Base-by-base conservation (phyloP, 176 grass and related monocot genomes). In the Triticum dicoccoides region DNA sequence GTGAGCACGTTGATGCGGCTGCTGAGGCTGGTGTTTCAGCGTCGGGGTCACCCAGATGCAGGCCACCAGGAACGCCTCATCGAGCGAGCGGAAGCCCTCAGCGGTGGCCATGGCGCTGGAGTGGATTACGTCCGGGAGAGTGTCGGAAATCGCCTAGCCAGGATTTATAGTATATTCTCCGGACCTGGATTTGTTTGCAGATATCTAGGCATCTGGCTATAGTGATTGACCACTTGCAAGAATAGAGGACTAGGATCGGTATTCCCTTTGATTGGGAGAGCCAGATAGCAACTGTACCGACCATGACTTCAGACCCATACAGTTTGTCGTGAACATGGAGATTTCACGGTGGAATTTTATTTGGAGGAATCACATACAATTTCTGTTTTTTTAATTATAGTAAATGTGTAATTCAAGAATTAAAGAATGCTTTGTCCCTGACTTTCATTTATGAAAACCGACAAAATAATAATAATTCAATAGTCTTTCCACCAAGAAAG, bases 21-120 rank as follows among this genome's bases (percentile, higher is more conserved):
- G 30, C 90, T 90, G 45, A 98, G 81, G 61, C 69, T 91, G 47
- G 88, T 63, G 72, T 35, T 77, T 37, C 8, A 95, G 91, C 5
- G 81, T 35, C 2, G 96, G 96, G 65, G 88, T 93, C 12, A 81
- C 77, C 71, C 83, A 86, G 91, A 95, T 98, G 91, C 95, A 98
- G 67, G 89, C 84, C 64, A 95, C 65, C 34, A 98, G 78, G 33
- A 91, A 92, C 45, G 79, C 76, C 86, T 89, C 93, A 84, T 98
- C 88, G 30, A 98, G 91, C 8, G 86, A 81, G 11, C 81, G 73
- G 49, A 98, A 95, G 49, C 86, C 80, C 38, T 65, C 61, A 45
- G 30, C 15, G 4, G 75, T 86, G 27, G 91, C 80, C 81, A 84
- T 87, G 59, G 21, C 23, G 33, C 12, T n/a, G 73, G 14, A 25